Percentiles rank a stretch among this genome's conserved stretches.
These are phyloP conservation scores for Sordariomycetes sp. DNA, from an alignment of 2,329 filamentous ascomycete genomes.

Conservation along the genomic window DNA sequence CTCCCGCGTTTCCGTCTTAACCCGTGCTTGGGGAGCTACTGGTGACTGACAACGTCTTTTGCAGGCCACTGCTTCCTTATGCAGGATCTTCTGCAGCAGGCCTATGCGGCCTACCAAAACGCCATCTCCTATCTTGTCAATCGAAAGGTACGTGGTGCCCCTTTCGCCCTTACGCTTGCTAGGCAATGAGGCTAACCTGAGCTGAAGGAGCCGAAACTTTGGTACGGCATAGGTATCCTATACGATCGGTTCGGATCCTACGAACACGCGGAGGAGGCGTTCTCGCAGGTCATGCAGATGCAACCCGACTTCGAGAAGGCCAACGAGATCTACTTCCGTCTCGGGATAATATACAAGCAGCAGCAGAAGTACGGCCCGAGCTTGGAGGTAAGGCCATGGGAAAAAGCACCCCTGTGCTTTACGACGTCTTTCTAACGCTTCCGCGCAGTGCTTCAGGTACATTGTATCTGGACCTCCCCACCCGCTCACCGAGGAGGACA, in stretches of 20 bases:
- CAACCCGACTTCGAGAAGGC: slow-evolving; percentile 96
- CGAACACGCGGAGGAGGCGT: slow-evolving; percentile 95
- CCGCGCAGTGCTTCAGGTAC: slow-evolving; percentile 82
- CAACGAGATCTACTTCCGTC: slow-evolving; percentile 95
- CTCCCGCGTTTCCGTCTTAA: neutral
- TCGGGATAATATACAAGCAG: slow-evolving; percentile 99
- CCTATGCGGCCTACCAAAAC: slow-evolving; percentile 93
- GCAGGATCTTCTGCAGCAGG: slow-evolving; percentile 97
- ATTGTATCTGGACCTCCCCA: slow-evolving; percentile 89
- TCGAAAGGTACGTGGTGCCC: slow-evolving; percentile 60
- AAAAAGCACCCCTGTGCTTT: neutral
- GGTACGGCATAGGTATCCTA: slow-evolving; percentile 97
- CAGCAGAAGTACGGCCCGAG: slow-evolving; percentile 89
- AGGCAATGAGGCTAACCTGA: neutral
- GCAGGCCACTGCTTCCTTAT: slow-evolving; percentile 95
- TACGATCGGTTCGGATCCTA: slow-evolving; percentile 95
- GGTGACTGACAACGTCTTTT: neutral
- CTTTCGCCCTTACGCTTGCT: neutral
- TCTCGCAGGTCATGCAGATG: slow-evolving; percentile 98
- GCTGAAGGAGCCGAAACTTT: slow-evolving; percentile 79
- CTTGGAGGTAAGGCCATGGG: slow-evolving; percentile 59
- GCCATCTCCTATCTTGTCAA: slow-evolving; percentile 87
- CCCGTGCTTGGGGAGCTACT: neutral
- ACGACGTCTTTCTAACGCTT: slow-evolving; percentile 2
- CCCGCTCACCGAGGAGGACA: slow-evolving; percentile 91